Percentiles rank a stretch among this genome's conserved stretches.
Conservation (phyloP, 1,139 yeast species). For the Candida sanyaensis region DNA sequence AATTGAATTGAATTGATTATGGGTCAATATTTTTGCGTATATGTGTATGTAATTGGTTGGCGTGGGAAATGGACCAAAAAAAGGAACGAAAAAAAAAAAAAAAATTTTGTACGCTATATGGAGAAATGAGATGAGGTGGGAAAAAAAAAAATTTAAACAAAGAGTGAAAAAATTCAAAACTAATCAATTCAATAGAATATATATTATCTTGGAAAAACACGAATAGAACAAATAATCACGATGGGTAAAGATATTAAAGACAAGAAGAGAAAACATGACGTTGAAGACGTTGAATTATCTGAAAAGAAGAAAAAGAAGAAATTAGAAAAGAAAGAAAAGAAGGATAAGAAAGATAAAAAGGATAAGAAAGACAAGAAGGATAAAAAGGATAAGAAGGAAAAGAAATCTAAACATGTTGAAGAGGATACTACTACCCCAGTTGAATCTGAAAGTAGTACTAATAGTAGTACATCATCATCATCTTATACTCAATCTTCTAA, state of each 20-base stretch:
- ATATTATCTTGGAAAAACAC: neutral
- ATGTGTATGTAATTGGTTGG: too few relatives aligned
- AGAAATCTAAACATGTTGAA: conserved; percentile 49
- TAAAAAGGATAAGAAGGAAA: conserved; percentile 37
- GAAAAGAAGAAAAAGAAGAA: conserved; percentile 24
- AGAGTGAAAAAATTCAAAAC: neutral
- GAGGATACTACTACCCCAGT: conserved; percentile 38
- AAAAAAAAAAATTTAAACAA: neutral
- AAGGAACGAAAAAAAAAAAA: too few relatives aligned
- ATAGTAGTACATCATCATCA: conserved; percentile 11
- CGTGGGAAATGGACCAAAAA: too few relatives aligned
- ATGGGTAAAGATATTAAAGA: conserved; percentile 40
- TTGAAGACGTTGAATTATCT: conserved; percentile 26
- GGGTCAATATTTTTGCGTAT: too few relatives aligned
- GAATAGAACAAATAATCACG: conserved; percentile 5
- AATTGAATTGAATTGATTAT: too few relatives aligned
- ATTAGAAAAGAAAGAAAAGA: conserved; percentile 44
- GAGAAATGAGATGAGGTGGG: neutral
- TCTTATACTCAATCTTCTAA: conserved; percentile 33
- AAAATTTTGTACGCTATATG: too few relatives aligned
- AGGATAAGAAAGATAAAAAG: conserved; percentile 46
- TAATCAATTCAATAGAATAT: too few relatives aligned
- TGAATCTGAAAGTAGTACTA: neutral
- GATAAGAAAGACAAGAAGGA: conserved; percentile 44
- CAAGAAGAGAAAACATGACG: conserved; percentile 46